Base-by-base conservation (phyloP, 1,284 basidiomycete genomes). In the Fistulina hepatica region DNA sequence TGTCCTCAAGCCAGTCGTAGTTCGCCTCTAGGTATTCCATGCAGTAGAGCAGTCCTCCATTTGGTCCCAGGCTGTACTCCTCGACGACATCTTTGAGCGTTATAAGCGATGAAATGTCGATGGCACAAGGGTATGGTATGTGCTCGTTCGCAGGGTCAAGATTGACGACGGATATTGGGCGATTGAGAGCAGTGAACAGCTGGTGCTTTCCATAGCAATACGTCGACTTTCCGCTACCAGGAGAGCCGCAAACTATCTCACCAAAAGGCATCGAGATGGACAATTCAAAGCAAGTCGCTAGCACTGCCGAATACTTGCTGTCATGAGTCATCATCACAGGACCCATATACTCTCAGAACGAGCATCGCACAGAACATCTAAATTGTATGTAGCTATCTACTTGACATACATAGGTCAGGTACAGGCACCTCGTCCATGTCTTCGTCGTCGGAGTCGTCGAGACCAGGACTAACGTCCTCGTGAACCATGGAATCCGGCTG, bases 11-110 rank as follows among this genome's bases (percentile, higher is more conserved):
- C 95, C 95, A 99, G 57, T 97, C 93, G 49, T 84, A 76, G 58
- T 98, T 97, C 17, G 74, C 79, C 53, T 98, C 93, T 16, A 99
- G 73, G 56, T 97, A 97, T 57, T 98, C 95, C 71, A 97, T 86
- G 56, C 91, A 94, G 56, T 93, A 98, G 12, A 98, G 65, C 81
- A 97, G 92, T 3, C 80, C 94, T 5, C 95, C 95, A 49, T 99
- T 99, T 0, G 95, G 95, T 0, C 95, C 95, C 0, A 99, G 71
- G 0, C 75, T 74, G 46, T 85, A 77, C 46, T 83, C 79, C 4
- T 76, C 61, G 93, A 97, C 95, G 15, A 81, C 91, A 51, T 91
- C 84, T 35, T 82, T 67, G 17, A 98, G 74, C 0, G 85, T 90
- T 51, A 98, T 88, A 42, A 98, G 74, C 1, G 77, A 77, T 0